phyloP scores from a whole-genome alignment of 345 rosid species.

The Litchi chinensis region DNA sequence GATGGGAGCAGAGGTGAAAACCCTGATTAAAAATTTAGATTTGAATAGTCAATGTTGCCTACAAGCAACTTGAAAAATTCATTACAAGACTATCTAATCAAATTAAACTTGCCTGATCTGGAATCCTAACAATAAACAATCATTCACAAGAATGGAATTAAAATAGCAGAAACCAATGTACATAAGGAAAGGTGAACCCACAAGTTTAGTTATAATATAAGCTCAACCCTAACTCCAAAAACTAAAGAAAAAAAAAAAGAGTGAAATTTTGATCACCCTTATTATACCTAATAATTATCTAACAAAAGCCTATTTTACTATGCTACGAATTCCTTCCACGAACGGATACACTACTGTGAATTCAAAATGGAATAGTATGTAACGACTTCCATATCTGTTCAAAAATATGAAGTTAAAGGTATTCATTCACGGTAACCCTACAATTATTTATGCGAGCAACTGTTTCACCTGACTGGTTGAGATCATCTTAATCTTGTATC shows the following conservation, averaged over 20 bases:
- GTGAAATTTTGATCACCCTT: background rate
- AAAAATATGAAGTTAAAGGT: background rate
- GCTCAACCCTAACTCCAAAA: background rate
- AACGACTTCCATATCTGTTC: background rate
- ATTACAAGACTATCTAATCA: background rate
- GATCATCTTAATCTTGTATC: conserved; percentile 1
- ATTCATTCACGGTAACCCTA: background rate
- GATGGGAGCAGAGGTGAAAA: too few species aligned
- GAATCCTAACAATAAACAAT: background rate
- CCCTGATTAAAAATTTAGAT: background rate
- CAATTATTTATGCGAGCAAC: background rate
- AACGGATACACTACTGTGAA: background rate
- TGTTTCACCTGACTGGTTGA: background rate
- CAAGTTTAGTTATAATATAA: background rate
- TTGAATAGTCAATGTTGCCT: background rate
- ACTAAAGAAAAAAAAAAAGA: background rate
- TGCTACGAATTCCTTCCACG: conserved; percentile 3
- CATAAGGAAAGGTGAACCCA: too few species aligned
- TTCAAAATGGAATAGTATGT: background rate
- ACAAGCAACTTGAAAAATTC: background rate
- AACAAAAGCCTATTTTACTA: background rate
- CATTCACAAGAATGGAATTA: background rate
- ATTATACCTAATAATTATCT: background rate
- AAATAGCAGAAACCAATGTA: background rate
- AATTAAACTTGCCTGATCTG: background rate